These are phyloP conservation scores for Aspergillus tubingensis DNA, from an alignment of 2,329 filamentous ascomycete genomes.

Conservation along the genomic window DNA sequence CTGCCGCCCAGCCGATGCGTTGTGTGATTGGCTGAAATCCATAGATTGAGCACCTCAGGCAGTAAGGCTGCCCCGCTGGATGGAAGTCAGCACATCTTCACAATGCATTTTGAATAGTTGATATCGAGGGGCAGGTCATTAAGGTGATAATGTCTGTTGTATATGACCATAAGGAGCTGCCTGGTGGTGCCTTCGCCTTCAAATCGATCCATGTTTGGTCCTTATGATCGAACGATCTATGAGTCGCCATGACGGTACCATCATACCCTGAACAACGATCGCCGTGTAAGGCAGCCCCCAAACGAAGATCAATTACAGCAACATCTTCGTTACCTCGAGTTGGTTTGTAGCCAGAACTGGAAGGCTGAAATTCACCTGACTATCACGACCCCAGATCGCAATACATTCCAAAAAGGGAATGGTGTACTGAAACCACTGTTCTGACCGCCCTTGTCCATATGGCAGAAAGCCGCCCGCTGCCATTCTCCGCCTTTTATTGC, in stretches of 20 bases:
- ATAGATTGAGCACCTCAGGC: not conserved
- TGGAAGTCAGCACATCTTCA: not conserved
- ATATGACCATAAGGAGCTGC: too few species aligned
- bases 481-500: constrained; percentile 18
- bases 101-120: too few species aligned
- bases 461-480: not conserved
- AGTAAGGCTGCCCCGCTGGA: not conserved
- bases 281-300: too few species aligned
- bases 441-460: not conserved
- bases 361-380: not conserved
- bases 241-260: too few species aligned
- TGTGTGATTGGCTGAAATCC: not conserved
- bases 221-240: too few species aligned
- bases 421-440: not conserved
- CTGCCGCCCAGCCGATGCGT: not conserved
- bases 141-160: too few species aligned
- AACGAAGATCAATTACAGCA: too few species aligned
- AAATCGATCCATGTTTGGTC: too few species aligned
- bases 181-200: too few species aligned
- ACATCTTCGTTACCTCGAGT: too few species aligned
- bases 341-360: not conserved
- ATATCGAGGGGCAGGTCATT: too few species aligned
- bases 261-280: too few species aligned
- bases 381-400: not conserved
- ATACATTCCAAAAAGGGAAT: not conserved